Evolutionary conservation across 2,329 filamentous ascomycete species (phyloP).

Genomic region (Penicillium polonicum): DNA sequence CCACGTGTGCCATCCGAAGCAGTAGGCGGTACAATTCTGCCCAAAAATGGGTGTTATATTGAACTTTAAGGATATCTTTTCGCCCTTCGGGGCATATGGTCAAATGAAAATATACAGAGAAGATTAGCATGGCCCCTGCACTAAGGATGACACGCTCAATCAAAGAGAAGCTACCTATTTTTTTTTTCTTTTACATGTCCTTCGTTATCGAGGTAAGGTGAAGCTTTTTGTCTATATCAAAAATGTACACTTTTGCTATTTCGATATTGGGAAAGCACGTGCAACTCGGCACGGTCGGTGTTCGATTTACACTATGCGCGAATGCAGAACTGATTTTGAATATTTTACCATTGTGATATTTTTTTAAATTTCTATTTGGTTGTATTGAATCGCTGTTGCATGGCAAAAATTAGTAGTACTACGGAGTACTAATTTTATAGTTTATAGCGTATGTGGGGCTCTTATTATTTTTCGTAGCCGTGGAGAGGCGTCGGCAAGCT

Average conservation of each 20-base stretch:
- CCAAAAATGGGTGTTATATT: fast-evolving
- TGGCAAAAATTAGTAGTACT: background rate
- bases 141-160: conserved; percentile 94
- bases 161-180: conserved; percentile 73
- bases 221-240: background rate
- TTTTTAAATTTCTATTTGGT: background rate
- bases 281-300: background rate
- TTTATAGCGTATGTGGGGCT: background rate
- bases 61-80: background rate
- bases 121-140: conserved; percentile 80
- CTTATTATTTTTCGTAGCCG: background rate
- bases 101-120: conserved; percentile 71
- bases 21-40: background rate
- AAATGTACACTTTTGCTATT: background rate
- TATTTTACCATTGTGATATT: background rate
- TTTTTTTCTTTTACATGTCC: conserved; percentile 48
- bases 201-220: background rate
- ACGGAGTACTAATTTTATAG: background rate
- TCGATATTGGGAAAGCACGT: background rate
- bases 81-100: conserved; percentile 56
- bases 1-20: background rate
- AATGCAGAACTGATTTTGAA: background rate
- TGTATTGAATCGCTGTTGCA: too few relatives aligned
- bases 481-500: background rate
- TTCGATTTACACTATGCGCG: background rate